These are phyloP conservation scores for Talaromyces ruber DNA, from an alignment of 495 filamentous ascomycete genomes.

Conservation along the genomic window DNA sequence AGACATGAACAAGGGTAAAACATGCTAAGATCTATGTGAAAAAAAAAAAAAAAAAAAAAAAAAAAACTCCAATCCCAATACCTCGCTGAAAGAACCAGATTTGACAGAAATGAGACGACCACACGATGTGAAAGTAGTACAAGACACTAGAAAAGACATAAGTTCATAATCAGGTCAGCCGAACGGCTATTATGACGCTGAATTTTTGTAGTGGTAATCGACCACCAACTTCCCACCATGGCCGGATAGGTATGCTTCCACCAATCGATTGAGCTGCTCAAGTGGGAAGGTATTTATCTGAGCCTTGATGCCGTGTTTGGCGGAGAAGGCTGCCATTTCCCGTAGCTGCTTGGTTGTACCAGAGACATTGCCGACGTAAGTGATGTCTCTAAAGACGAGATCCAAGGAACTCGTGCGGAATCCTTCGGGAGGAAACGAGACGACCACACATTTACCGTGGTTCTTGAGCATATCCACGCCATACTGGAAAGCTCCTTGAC, in stretches of 20 bases:
- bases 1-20: neutral
- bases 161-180: neutral
- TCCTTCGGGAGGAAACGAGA: slow-evolving; percentile 1
- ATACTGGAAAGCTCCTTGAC: slow-evolving; percentile 6
- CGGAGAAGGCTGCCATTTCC: slow-evolving; percentile 5
- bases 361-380: slow-evolving; percentile 2
- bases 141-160: neutral
- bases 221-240: slow-evolving; percentile 7
- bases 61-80: neutral
- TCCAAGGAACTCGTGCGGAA: neutral
- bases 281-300: neutral
- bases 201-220: slow-evolving; percentile 1
- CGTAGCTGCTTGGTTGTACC: slow-evolving; percentile 6
- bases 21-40: neutral
- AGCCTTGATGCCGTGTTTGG: neutral
- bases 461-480: slow-evolving; percentile 7
- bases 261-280: neutral
- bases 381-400: slow-evolving; percentile 5
- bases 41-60: neutral
- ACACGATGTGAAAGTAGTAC: neutral
- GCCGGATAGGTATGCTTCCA: neutral
- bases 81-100: neutral
- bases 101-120: neutral
- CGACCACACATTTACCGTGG: slow-evolving; percentile 7
- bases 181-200: neutral